Base-by-base conservation (phyloP, 352 stramenopile genomes). In the Phytophthora crassamura region DNA sequence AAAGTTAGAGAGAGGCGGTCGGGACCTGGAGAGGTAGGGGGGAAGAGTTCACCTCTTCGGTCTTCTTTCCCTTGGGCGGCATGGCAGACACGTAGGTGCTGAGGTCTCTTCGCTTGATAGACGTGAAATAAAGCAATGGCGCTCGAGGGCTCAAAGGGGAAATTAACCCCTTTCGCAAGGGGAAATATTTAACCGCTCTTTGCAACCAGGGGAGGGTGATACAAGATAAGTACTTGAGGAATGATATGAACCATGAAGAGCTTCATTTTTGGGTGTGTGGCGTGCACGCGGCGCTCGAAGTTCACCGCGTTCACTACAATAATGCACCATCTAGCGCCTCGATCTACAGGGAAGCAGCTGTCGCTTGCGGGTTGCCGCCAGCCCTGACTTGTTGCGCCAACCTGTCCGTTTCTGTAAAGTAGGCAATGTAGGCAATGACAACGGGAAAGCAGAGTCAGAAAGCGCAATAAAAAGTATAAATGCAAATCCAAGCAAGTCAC, bases 1-100 rank as follows among this genome's bases (percentile, higher is more conserved):
- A 10, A 1, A 30, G 59, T 65, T 43, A 64, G 58, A 61, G 22
- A 56, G 15, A 5, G 32, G 7, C 9, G 7, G 16, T 45, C 7
- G 25, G 12, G n/a, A 64, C 38, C 38, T 20, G 46, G 28, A n/a
- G 4, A 36, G 20, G 16, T 15, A 10, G 12, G 7, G 15, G 34
- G 18, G n/a, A 49, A 22, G 4, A 30, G 62, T 64, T 18, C 69
- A 90, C 84, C 62, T 91, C 86, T 46, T 88, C 80, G 28, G 63
- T 64, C 75, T 95, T 95, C 81, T 95, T 95, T 83, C 71, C 63
- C 54, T 95, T 93, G 20, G 86, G 84, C 67, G 86, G 84, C 84
- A 93, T 93, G 41, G 20, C 73, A 53, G 8, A 32, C 20, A 34
- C 40, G 33, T 63, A 7, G 47, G 36, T 74, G 49, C 53, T 34